Conservation (phyloP, 129 eudicot genomes). For the Oenanthe sinensis region DNA sequence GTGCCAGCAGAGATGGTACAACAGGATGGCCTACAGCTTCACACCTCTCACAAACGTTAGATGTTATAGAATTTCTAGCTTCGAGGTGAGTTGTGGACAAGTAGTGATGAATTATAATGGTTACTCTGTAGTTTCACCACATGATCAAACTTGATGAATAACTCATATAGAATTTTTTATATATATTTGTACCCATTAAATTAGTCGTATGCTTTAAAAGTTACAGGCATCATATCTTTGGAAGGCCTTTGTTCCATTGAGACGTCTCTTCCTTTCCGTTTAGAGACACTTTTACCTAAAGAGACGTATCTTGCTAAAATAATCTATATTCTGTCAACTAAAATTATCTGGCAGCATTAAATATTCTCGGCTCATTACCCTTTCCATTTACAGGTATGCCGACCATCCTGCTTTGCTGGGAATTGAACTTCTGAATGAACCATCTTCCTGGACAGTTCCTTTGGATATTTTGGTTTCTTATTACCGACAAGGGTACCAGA, state of each 20-base stretch:
- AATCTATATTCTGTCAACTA: not conserved
- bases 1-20: conserved; percentile 68
- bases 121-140: not conserved
- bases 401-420: conserved; percentile 59
- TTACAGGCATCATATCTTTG: not conserved
- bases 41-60: conserved; percentile 38
- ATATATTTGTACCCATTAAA: not conserved
- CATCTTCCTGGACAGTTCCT: conserved; percentile 45
- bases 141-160: not conserved
- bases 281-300: not conserved
- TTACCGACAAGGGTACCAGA: conserved; percentile 59
- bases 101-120: not conserved
- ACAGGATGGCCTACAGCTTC: conserved; percentile 50
- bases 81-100: conserved; percentile 33
- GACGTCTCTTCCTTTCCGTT: not conserved
- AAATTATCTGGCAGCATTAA: not conserved
- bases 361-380: not conserved
- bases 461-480: conserved; percentile 44
- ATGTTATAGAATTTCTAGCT: conserved; percentile 58
- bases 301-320: not conserved
- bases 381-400: conserved; percentile 39
- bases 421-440: conserved; percentile 65
- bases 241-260: not conserved
- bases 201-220: not conserved
- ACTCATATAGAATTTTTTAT: not conserved